Evolutionary conservation across 768 basidiomycete species (phyloP).

Genomic region (Epithele typhae): DNA sequence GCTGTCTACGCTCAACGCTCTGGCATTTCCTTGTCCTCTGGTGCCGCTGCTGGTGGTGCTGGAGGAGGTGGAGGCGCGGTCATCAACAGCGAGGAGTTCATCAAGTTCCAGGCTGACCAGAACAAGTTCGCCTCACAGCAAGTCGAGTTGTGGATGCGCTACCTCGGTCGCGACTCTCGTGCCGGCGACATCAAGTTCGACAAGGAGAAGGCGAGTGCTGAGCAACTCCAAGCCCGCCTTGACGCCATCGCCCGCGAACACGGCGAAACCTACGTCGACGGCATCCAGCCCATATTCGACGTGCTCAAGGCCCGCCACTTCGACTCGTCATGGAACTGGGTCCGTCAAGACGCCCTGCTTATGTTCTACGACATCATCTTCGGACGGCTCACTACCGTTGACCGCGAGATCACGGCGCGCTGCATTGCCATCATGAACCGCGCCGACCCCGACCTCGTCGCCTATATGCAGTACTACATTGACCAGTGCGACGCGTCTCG

Average conservation of each 20-base stretch:
- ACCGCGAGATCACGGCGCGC: conserved; percentile 93
- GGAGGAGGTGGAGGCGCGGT: conserved; percentile 72
- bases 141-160: conserved; percentile 95
- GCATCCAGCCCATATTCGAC: conserved; percentile 93
- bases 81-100: conserved; percentile 97
- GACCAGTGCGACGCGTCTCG: conserved; percentile 73
- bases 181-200: conserved; percentile 89
- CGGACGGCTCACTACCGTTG: conserved; percentile 88
- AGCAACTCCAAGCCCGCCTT: conserved; percentile 75
- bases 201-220: conserved; percentile 70
- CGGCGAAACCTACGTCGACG: conserved; percentile 89
- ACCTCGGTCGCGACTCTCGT: conserved; percentile 90
- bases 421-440: conserved; percentile 98
- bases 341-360: conserved; percentile 89
- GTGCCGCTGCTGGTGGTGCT: conserved; percentile 55
- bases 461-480: conserved; percentile 96
- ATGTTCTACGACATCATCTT: conserved; percentile 99
- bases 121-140: conserved; percentile 90
- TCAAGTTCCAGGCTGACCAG: conserved; percentile 94
- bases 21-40: conserved; percentile 78
- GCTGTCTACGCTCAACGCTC: conserved; percentile 82
- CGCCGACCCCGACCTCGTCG: conserved; percentile 86
- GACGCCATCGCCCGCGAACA: conserved; percentile 90
- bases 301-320: conserved; percentile 96
- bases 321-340: conserved; percentile 99